A percentile compares a stretch with the other conserved stretches of the same genome.
phyloP scores from a whole-genome alignment of 1,284 basidiomycete genomes.

The Porogramme epimiltina region DNA sequence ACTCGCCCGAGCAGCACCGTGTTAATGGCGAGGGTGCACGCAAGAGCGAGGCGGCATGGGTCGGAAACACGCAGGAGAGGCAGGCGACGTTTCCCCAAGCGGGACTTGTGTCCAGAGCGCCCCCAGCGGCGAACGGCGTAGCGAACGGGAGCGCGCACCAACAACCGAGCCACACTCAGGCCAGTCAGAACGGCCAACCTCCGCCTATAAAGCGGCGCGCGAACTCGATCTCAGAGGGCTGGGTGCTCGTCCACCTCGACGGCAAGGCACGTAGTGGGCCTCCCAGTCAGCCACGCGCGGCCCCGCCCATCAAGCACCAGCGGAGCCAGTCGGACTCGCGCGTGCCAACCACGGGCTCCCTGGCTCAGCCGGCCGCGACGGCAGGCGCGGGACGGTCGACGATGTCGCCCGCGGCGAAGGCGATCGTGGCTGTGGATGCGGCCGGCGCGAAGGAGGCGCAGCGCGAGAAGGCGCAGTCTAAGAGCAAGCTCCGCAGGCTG shows the following conservation, averaged over 20 bases:
- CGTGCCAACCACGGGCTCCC: constrained; percentile 16
- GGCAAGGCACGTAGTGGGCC: constrained; percentile 25
- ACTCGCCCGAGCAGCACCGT: constrained; percentile 23
- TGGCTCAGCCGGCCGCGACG: constrained; percentile 13
- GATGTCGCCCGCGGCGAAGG: constrained; percentile 54
- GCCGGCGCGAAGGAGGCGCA: constrained; percentile 48
- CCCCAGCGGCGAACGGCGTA: neutral
- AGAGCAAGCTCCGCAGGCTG: constrained; percentile 28
- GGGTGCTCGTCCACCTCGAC: constrained; percentile 70
- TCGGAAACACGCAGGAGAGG: constrained; percentile 17
- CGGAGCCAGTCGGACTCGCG: constrained; percentile 31
- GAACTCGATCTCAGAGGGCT: constrained; percentile 36
- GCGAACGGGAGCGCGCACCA: constrained; percentile 8
- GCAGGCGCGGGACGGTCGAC: constrained; percentile 29
- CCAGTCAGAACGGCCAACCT: neutral
- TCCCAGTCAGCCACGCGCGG: neutral
- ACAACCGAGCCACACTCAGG: no score
- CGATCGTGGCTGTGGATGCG: constrained; percentile 61
- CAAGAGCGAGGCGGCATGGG: constrained; percentile 29
- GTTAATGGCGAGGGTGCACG: constrained; percentile 23
- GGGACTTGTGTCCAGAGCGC: constrained; percentile 4
- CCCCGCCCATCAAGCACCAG: constrained; percentile 17
- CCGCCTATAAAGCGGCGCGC: constrained; percentile 6
- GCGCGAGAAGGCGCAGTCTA: constrained; percentile 26
- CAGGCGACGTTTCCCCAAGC: neutral